These are phyloP conservation scores for Mycena amicta DNA, from an alignment of 768 basidiomycete genomes.

Conservation along the genomic window DNA sequence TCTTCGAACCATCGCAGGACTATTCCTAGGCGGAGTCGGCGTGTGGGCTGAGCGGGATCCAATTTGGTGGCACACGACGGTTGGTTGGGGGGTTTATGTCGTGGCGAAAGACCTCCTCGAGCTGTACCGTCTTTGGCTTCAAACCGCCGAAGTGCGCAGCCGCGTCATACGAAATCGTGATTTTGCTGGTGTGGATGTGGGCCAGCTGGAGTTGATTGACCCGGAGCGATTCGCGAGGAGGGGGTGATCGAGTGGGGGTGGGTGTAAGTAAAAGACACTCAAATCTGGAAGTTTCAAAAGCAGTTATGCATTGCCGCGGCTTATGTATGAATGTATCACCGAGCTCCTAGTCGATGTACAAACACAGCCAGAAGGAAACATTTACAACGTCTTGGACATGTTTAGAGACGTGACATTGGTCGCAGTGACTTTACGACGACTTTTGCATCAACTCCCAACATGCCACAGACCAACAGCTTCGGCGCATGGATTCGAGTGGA, in stretches of 20 bases:
- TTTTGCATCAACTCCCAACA: too few species aligned
- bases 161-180: conserved; percentile 49
- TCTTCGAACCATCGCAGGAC: neutral
- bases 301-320: too few species aligned
- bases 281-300: too few species aligned
- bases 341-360: too few species aligned
- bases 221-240: too few species aligned
- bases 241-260: too few species aligned
- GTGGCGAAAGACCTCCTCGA: conserved; percentile 49
- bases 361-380: too few species aligned
- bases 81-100: conserved; percentile 49
- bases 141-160: conserved; percentile 51
- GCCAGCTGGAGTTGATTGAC: conserved; percentile 48
- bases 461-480: neutral
- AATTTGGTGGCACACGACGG: conserved; percentile 56
- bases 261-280: too few species aligned
- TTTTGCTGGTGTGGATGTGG: conserved; percentile 49
- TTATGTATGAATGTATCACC: too few species aligned
- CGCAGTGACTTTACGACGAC: too few species aligned
- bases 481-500: neutral
- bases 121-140: conserved; percentile 48
- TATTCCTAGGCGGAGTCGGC: conserved; percentile 42
- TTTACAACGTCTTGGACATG: too few species aligned
- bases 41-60: conserved; percentile 52
- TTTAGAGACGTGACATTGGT: too few species aligned